These are phyloP conservation scores for Anaeramoeba ignava DNA, from an alignment of 78 protist species.

Conservation along the genomic window DNA sequence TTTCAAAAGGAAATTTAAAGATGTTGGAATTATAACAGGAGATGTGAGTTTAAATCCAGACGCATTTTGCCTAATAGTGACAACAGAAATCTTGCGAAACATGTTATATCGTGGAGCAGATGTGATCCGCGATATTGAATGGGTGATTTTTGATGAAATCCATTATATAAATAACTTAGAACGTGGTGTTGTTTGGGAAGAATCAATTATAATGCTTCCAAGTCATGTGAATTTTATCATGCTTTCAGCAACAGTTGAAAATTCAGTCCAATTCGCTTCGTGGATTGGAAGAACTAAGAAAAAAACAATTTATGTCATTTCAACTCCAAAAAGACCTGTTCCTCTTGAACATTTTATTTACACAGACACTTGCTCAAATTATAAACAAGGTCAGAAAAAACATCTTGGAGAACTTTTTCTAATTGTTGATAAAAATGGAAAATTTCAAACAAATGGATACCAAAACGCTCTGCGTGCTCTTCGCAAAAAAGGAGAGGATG, in stretches of 20 bases:
- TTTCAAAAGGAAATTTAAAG: conserved; percentile 26
- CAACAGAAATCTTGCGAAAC: conserved; percentile 29
- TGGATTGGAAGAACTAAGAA: conserved; percentile 12
- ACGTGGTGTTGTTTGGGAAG: conserved; percentile 34
- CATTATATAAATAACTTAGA: conserved; percentile 26
- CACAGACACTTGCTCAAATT: neutral
- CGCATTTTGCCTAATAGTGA: conserved; percentile 14
- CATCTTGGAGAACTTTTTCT: neutral
- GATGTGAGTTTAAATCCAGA: conserved; percentile 8
- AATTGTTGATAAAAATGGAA: neutral
- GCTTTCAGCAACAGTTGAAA: conserved; percentile 28
- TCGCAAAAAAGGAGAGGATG: neutral
- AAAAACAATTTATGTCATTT: conserved; percentile 44
- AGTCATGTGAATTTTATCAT: neutral
- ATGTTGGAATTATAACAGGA: conserved; percentile 31
- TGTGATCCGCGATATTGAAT: conserved; percentile 8
- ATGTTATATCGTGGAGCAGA: conserved; percentile 4
- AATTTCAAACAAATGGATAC: neutral
- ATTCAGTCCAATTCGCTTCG: neutral
- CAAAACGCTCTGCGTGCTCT: neutral
- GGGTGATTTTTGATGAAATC: conserved; percentile 28
- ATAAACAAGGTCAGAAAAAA: too few species aligned
- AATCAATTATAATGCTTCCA: conserved; percentile 15
- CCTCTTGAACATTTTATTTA: conserved; percentile 76
- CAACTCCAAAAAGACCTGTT: conserved; percentile 68